Base-by-base conservation (phyloP, 352 stramenopile genomes). In the Aphanomyces invadans region DNA sequence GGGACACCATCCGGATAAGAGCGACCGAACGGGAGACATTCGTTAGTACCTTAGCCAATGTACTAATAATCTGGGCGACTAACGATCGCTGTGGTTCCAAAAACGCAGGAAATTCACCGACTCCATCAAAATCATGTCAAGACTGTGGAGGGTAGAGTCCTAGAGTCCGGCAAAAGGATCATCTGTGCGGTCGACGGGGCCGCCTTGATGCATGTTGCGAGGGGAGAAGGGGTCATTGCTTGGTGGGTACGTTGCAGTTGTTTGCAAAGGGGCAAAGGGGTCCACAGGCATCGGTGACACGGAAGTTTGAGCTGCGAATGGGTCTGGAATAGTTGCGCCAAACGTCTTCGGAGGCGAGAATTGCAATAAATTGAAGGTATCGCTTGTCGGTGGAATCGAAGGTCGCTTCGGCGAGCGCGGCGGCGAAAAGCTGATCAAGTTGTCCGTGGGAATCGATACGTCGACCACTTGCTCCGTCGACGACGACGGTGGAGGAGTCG, bases 331-430 rank as follows among this genome's bases (percentile, higher is more conserved):
- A 15, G 60, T 10, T 67, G 42, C 36, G 19, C 53, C 15, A 32
- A 26, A 11, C 31, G 60, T 23, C n/a, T 53, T 63, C 19, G 55
- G 55, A 15, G 55, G 42, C 17, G 55, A 52, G 25, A 63, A 52
- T 2, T 63, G 29, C 17, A 63, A 29, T 17, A 63, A 52, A 63
- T 54, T 52, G 42, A 63, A 63, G 29, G 7, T 49, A 52, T 52
- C 29, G 23, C 19, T 19, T 19, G 23, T 17, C 12, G 36, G 21
- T 2, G 55, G 33, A 15, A 11, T 0, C 7, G 15, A 21, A 32
- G 49, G 23, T 15, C 9, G 25, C n/a, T n/a, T n/a, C 5, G 49
- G 49, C 11, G 49, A 21, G 11, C 1, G 4, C 19, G 49, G 49
- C 29, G 49, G 49, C 19, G 49, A 57, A 26, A 57, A 57, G 21